Percentiles rank a stretch among this genome's conserved stretches.
These are phyloP conservation scores for Colletotrichum acutatum DNA, from an alignment of 2,329 filamentous ascomycete species.

Conservation along the genomic window DNA sequence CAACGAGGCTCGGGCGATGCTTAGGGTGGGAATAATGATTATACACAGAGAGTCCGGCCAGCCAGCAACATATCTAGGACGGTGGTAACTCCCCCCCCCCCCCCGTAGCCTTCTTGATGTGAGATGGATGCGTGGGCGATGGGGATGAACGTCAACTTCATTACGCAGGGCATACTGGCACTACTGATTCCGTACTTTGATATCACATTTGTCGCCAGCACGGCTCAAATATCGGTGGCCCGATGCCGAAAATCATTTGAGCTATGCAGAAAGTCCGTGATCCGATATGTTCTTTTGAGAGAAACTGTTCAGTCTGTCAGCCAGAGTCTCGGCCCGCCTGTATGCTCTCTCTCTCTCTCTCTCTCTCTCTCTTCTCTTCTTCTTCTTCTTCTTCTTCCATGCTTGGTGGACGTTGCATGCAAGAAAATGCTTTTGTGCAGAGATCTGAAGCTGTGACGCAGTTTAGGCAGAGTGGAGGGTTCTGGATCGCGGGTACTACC, in stretches of 20 bases:
- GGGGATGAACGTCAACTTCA: background rate
- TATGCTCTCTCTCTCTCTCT: background rate
- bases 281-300: background rate
- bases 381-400: background rate
- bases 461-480: conserved; percentile 13
- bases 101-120: background rate
- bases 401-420: background rate
- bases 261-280: background rate
- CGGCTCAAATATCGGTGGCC: background rate
- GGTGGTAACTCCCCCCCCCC: background rate
- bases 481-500: conserved; percentile 31
- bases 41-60: too few species aligned
- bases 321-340: background rate
- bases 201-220: background rate
- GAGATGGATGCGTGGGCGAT: background rate
- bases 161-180: background rate
- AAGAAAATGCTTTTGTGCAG: conserved; percentile 8
- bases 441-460: conserved; percentile 22
- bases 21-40: background rate
- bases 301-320: background rate
- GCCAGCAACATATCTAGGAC: background rate
- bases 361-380: background rate
- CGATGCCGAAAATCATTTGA: background rate
- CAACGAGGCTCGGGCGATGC: background rate
- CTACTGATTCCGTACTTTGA: too few species aligned